Evolutionary conservation across 2,329 filamentous ascomycete genomes (phyloP), one percentile per base, ranked within the genome.

Genomic region (Epichloe glyceriae): DNA sequence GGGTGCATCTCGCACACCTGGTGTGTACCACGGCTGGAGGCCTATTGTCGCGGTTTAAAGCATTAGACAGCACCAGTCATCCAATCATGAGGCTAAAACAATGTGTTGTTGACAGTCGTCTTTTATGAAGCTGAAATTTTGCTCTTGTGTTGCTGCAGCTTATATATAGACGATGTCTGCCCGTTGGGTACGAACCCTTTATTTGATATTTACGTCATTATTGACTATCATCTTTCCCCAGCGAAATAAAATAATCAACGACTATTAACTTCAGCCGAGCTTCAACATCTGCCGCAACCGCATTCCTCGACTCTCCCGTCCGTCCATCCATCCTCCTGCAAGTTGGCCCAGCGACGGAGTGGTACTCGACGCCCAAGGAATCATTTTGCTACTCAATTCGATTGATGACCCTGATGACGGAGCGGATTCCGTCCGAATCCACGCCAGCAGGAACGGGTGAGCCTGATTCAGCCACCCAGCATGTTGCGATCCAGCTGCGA

Each of bases 321-420:
- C 41, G 11, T 33, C 41, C 20, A 8, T 14, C 22, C 41, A 7
- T 43, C 22, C 46, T 60, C 57, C 34, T 54, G 48, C 3, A 58
- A 2, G 81, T 85, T 5, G 82, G 82, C 39, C 80, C 78, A 4
- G 74, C 78, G 48, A 86, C 78, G 19, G 78, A 79, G 58, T 85
- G 86, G 58, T 83, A 82, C 58, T 80, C 76, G 41, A 86, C 67
- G 0, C 80, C 80, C 15, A 85, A 61, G 12, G 66, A 65, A 40
- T 74, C 65, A 57, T 82, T 82, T 48, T 74, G 67, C 33, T 66
- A 63, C 64, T 86, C 83, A 5, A 85, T 67, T 17, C 75, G 63
- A 40, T 65, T 62, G 33, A 70, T 68, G 42, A 68, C 41, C 33
- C 57, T 53, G 11, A 61, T 54, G 20, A 65, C 59, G 22, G 62